Percentiles rank a stretch among this genome's conserved stretches.
phyloP scores from a whole-genome alignment of 2,329 filamentous ascomycete species.

The Fusarium globosum region DNA sequence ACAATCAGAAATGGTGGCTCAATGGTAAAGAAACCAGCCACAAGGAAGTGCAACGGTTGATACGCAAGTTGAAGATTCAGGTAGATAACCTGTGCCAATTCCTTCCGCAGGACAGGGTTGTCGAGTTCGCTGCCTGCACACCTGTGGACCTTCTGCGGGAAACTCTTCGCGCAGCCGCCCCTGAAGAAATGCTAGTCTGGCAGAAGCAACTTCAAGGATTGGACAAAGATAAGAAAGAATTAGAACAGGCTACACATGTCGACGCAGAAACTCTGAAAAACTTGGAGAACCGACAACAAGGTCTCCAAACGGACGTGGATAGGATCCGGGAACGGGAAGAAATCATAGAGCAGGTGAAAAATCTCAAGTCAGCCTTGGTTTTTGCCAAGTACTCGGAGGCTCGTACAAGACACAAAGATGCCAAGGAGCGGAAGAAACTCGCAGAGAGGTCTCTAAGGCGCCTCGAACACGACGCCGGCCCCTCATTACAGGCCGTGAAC shows the following conservation, averaged over 20 bases:
- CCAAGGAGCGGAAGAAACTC: conserved; percentile 65
- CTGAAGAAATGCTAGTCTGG: conserved; percentile 81
- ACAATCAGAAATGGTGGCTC: conserved; percentile 81
- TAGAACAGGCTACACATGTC: conserved; percentile 67
- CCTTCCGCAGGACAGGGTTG: conserved; percentile 93
- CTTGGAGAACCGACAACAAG: conserved; percentile 77
- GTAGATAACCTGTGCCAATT: conserved; percentile 99
- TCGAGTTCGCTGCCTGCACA: conserved; percentile 88
- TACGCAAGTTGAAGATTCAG: conserved; percentile 83
- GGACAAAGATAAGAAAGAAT: conserved; percentile 73
- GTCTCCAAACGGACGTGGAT: conserved; percentile 84
- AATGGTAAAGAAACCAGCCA: conserved; percentile 73
- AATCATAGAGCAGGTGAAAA: conserved; percentile 71
- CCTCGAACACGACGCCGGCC: conserved; percentile 70
- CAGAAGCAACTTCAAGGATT: conserved; percentile 79
- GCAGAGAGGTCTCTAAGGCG: conserved; percentile 67
- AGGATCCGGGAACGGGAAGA: conserved; percentile 80
- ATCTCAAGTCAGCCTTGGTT: conserved; percentile 73
- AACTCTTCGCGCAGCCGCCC: conserved; percentile 89
- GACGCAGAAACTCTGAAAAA: conserved; percentile 72
- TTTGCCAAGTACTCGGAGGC: conserved; percentile 72
- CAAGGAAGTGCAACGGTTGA: conserved; percentile 74
- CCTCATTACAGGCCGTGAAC: conserved; percentile 75
- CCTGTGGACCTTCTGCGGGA: conserved; percentile 85
- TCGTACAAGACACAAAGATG: conserved; percentile 57